Percentiles rank a stretch among this genome's conserved stretches.
These are phyloP conservation scores for Mercurialis annua DNA, from an alignment of 345 rosid species.

Conservation along the genomic window DNA sequence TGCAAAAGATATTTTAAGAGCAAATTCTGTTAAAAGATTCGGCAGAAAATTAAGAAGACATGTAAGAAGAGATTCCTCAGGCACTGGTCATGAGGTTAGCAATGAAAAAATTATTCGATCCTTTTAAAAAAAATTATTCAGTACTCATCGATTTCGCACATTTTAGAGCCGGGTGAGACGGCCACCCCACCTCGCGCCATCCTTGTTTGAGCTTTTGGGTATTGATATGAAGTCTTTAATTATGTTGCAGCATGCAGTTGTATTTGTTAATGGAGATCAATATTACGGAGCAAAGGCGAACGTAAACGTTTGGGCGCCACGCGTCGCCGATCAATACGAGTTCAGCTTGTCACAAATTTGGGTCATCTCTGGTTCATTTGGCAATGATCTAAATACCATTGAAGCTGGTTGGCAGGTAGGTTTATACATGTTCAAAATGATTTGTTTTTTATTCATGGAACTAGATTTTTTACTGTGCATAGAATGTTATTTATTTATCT, in stretches of 20 bases:
- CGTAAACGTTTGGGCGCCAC: slow-evolving; percentile 34
- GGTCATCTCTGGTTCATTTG: slow-evolving; percentile 37
- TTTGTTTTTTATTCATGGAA: too few relatives aligned
- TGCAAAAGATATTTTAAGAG: slow-evolving; percentile 28
- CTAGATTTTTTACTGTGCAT: neutral
- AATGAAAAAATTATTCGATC: too few relatives aligned
- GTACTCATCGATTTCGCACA: too few relatives aligned
- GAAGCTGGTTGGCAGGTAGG: slow-evolving; percentile 43
- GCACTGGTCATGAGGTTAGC: slow-evolving; percentile 33
- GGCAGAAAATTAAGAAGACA: slow-evolving; percentile 28
- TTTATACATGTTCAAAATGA: neutral
- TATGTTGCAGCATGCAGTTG: slow-evolving; percentile 33
- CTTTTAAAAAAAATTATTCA: too few relatives aligned
- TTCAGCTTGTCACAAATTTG: slow-evolving; percentile 36
- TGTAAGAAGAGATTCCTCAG: slow-evolving; percentile 29
- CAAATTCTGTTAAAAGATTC: slow-evolving; percentile 17
- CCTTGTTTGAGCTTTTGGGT: too few relatives aligned
- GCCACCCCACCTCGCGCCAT: too few relatives aligned
- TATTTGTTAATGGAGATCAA: slow-evolving; percentile 34
- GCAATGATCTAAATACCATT: slow-evolving; percentile 33
- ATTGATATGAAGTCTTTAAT: too few relatives aligned
- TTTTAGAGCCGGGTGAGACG: too few relatives aligned
- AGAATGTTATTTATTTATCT: slow-evolving; percentile 1
- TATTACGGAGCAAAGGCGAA: slow-evolving; percentile 36
- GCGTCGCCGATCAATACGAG: slow-evolving; percentile 22